Evolutionary conservation across 306 rosid genomes (phyloP).

Genomic region (Vigna hirtella): DNA sequence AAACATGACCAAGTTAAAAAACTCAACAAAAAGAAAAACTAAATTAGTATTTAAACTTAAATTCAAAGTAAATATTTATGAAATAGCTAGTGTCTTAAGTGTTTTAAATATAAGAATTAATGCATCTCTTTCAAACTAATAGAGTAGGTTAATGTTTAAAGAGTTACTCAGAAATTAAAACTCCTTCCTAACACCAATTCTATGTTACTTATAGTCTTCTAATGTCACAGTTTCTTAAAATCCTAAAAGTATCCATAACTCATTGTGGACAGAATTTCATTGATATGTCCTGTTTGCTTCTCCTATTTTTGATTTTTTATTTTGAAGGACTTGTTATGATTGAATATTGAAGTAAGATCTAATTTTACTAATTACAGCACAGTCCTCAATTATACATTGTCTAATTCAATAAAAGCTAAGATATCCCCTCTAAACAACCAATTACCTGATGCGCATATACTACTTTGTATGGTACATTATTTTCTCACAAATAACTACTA

Average conservation of each 20-base stretch:
- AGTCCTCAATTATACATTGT: not conserved
- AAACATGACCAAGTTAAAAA: too few species aligned
- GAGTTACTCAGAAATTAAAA: too few species aligned
- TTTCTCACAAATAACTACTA: not conserved
- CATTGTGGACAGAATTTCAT: not conserved
- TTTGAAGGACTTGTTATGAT: not conserved
- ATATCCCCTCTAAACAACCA: not conserved
- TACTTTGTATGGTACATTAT: not conserved
- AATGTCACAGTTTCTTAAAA: too few species aligned
- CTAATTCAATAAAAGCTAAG: not conserved
- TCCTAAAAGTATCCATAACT: not conserved
- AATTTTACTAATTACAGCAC: not conserved
- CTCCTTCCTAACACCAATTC: too few species aligned
- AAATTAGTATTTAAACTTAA: too few species aligned
- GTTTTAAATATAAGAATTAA: not conserved
- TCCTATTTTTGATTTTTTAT: too few species aligned
- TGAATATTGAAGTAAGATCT: not conserved
- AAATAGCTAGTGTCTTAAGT: too few species aligned
- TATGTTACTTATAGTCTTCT: too few species aligned
- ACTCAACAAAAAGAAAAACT: too few species aligned
- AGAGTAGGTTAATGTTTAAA: too few species aligned
- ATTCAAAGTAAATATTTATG: too few species aligned
- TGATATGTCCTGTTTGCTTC: too few species aligned
- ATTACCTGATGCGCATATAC: not conserved
- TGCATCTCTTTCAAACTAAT: not conserved